Evolutionary conservation across 129 eudicot genomes (phyloP), one percentile per base, ranked within the genome.

Genomic region (Flaveria sonorensis): DNA sequence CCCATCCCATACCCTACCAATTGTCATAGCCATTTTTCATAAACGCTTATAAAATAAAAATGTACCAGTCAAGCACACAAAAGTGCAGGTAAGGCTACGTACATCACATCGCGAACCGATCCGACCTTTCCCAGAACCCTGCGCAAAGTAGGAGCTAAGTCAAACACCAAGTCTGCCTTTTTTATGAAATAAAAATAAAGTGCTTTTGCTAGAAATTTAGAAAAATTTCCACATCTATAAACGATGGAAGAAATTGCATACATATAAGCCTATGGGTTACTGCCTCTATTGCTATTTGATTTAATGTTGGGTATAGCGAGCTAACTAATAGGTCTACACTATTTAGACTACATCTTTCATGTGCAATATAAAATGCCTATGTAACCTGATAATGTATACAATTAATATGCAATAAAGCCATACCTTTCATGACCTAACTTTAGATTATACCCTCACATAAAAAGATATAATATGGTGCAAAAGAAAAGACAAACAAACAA

Each of bases 31-130:
- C 11, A 42, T 50, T 50, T 53, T 18, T 53, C 11, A 53, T n/a
- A 53, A 53, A 53, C 28, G 46, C 39, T 71, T 20, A 18, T 60
- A 19, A 60, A 46, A 78, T 1, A 73, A 53, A n/a, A 53, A 30
- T 30, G 36, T 30, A 30, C 30, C 30, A 30, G 36, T 30, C 36
- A 30, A 30, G 36, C 36, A 30, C 5, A 30, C 36, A 30, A 30
- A 30, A 30, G 36, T 4, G 36, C 36, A 30, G 36, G 36, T 30
- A 30, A 30, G 36, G 36, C 6, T 30, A 4, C 6, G 6, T 30
- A 4, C 36, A 30, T 30, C 36, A 30, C 36, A 30, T 4, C 36
- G 6, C 6, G 36, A 30, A 30, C 6, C 36, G 36, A 30, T 30
- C 36, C 6, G 6, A 4, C 36, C 6, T 30, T 30, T 30, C 36